Base-by-base conservation (phyloP, 352 stramenopile genomes). In the Phytopythium ostracodes region DNA sequence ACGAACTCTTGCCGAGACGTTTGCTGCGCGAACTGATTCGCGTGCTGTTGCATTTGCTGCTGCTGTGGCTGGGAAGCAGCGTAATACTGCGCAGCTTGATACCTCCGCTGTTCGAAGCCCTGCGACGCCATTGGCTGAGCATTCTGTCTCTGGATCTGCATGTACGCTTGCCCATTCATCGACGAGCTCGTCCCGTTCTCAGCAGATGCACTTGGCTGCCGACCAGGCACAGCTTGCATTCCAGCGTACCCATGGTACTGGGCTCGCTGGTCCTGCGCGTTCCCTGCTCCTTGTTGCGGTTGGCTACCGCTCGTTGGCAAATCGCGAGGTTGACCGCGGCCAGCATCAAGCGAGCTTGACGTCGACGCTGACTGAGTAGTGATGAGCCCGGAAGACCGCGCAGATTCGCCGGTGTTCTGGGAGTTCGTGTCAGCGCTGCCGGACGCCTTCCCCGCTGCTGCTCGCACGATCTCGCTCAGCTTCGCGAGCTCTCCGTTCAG, bases 401-500 rank as follows among this genome's bases (percentile, higher is more conserved):
- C 47, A 6, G 47, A 17, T 11, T 54, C 47, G 6, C 27, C 27
- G 7, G 47, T 0, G 6, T 17, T 54, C 6, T 38, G 47, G 9
- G 14, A 1, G 27, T 10, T 20, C 25, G 22, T 3, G 46, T 53
- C 17, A 10, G 17, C 25, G 11, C 12, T 8, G 17, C 25, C 47
- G 2, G 47, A 8, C 31, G 51, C n/a, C 0, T 29, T 44, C 2
- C 5, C 31, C 2, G 31, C 54, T n/a, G 24, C 52, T 29, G 57
- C 11, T 0, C 75, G 56, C 44, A 84, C 77, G 17, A 75, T 68
- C 63, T 88, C 75, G 71, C 89, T 82, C 38, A 92, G 56, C 29
- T 84, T 79, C 59, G 82, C 54, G 17, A 92, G 77, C 47, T 91
- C 76, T 17, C 87, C 71, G 36, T 87, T 85, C 65, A 92, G 68